Base-by-base conservation (phyloP, 371 early-diverging fungal genomes). In the Lichtheimia corymbifera region DNA sequence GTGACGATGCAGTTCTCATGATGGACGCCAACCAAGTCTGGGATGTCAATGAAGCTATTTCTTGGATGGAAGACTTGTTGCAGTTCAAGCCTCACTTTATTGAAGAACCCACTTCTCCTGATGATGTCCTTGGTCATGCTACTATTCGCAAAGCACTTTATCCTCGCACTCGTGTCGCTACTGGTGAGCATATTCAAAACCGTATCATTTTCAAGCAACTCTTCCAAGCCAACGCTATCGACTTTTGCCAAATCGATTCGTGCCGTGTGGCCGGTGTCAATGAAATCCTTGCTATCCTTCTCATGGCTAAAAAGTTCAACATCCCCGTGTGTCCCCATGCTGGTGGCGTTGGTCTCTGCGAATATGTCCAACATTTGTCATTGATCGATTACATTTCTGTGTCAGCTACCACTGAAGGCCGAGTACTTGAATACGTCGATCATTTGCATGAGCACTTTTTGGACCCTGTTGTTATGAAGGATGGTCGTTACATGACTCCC, bases 1-100 rank as follows among this genome's bases (percentile, higher is more conserved):
- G 83, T 20, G 63, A 79, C 11, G 73, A 81, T 5, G 66, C 74
- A 53, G 68, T 72, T 2, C 62, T 83, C 50, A 81, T 83, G 82
- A 81, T 83, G 78, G 83, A 83, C 58, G 83, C 83, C 27, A 83
- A 83, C 65, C 83, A 83, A 57, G 80, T 83, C 22, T 83, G 83
- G 83, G 83, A 79, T 55, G 83, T 83, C 5, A 59, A 77, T 43
- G 77, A 83, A 50, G 83, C 83, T 43, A 79, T 83, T 61, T 71
- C 67, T 27, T 80, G 81, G 81, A 83, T 83, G 82, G 67, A 81
- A 52, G 73, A 72, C 15, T 65, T 83, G 24, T 64, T 83, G 54
- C 67, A 72, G 17, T 83, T 72, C 68, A 83, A 79, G 30, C 83
- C 83, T 15, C 65, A 74, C 17, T 83, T 80, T 43, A 83, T 83